Evolutionary conservation across 2,329 filamentous ascomycete genomes (phyloP).

Genomic region (Fusarium citri): DNA sequence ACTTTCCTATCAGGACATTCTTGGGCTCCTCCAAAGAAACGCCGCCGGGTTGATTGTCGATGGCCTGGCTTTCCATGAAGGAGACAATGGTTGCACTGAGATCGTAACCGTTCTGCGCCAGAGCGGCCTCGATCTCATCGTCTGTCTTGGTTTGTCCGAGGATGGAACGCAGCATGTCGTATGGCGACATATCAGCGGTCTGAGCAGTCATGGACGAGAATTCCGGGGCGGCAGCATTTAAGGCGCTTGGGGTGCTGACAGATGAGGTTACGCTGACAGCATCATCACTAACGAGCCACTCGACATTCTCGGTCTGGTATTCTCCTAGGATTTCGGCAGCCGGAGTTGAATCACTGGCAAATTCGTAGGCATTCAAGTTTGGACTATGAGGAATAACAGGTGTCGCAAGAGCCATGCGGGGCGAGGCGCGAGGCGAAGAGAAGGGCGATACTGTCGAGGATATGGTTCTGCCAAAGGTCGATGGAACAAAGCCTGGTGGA

Average conservation of each 20-base stretch:
- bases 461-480: conserved; percentile 78
- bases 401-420: conserved; percentile 87
- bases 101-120: conserved; percentile 91
- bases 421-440: conserved; percentile 91
- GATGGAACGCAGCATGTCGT: conserved; percentile 97
- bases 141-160: conserved; percentile 89
- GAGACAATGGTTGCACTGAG: conserved; percentile 90
- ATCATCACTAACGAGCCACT: conserved; percentile 95
- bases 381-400: conserved; percentile 94
- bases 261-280: conserved; percentile 84
- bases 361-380: conserved; percentile 93
- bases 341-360: conserved; percentile 82
- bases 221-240: conserved; percentile 85
- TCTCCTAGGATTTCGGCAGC: conserved; percentile 90
- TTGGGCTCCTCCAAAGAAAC: conserved; percentile 65
- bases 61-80: conserved; percentile 78
- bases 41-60: conserved; percentile 48
- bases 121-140: conserved; percentile 92
- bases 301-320: conserved; percentile 92
- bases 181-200: conserved; percentile 93
- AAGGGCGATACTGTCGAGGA: conserved; percentile 89
- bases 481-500: conserved; percentile 84
- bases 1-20: conserved; percentile 87
- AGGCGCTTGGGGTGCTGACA: conserved; percentile 72
- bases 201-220: conserved; percentile 70